These are phyloP conservation scores for Malbranchea zuffiana DNA, from an alignment of 2,329 filamentous ascomycete species.

Conservation along the genomic window DNA sequence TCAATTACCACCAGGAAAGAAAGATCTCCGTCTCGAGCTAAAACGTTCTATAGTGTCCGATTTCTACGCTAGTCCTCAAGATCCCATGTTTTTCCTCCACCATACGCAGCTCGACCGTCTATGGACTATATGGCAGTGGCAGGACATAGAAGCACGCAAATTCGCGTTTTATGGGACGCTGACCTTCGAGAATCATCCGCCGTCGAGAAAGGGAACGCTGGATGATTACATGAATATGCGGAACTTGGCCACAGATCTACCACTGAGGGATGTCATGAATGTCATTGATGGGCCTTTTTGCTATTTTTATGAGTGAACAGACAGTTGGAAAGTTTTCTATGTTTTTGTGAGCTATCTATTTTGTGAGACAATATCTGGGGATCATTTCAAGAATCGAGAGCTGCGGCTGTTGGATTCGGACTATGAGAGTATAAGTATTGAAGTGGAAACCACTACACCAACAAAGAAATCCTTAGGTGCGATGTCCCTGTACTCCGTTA, in stretches of 20 bases:
- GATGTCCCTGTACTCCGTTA: no score
- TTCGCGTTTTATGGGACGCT: slow-evolving; percentile 10
- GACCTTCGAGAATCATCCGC: slow-evolving; percentile 15
- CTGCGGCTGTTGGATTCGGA: no score
- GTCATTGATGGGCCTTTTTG: slow-evolving; percentile 20
- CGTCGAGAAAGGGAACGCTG: slow-evolving; percentile 19
- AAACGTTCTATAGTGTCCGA: slow-evolving; percentile 10
- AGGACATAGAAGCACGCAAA: slow-evolving; percentile 11
- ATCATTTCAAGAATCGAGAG: no score
- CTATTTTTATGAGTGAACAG: slow-evolving; percentile 18
- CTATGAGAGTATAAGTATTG: no score
- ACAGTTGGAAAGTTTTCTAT: no score
- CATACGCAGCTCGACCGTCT: slow-evolving; percentile 18
- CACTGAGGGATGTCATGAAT: slow-evolving; percentile 16
- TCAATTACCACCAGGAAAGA: neutral
- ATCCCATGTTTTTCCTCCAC: slow-evolving; percentile 19
- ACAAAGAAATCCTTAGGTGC: no score
- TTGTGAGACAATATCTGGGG: neutral
- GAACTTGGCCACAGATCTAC: slow-evolving; percentile 12
- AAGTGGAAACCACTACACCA: no score
- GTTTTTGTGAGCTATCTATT: no score
- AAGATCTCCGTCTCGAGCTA: neutral
- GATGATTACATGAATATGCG: slow-evolving; percentile 19
- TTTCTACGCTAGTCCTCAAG: slow-evolving; percentile 14
- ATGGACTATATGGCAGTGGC: slow-evolving; percentile 19